Evolutionary conservation across 768 basidiomycete species (phyloP).

Genomic region (Boletus rubropictus): DNA sequence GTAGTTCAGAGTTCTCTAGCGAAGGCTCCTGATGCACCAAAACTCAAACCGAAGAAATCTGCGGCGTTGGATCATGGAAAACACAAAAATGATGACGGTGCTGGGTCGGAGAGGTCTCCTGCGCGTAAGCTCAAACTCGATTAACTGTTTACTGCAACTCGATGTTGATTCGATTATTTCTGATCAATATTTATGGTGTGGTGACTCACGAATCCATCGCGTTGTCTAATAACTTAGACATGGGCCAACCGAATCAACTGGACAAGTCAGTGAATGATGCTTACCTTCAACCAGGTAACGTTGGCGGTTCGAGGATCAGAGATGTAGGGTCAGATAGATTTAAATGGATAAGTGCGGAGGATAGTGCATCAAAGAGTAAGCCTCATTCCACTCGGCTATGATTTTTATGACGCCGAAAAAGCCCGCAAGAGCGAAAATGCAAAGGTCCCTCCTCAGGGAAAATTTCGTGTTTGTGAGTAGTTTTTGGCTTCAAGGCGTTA

Average conservation of each 20-base stretch:
- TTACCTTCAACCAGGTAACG: slow-evolving; percentile 11
- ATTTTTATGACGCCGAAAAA: slow-evolving; percentile 9
- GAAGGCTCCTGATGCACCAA: slow-evolving; percentile 4
- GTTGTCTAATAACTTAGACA: slow-evolving; percentile 4
- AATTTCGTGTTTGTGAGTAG: slow-evolving; percentile 14
- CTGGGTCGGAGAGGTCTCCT: slow-evolving; percentile 1
- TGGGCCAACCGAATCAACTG: not conserved
- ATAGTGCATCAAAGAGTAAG: slow-evolving; percentile 10
- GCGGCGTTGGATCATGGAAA: not conserved
- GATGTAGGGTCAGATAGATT: not conserved
- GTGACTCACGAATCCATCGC: not conserved
- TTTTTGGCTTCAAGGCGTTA: slow-evolving; percentile 2
- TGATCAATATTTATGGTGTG: not conserved
- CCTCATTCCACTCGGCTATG: not conserved
- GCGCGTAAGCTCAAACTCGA: slow-evolving; percentile 8
- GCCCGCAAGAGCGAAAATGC: not conserved
- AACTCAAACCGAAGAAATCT: slow-evolving; percentile 8
- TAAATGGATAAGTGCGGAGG: not conserved
- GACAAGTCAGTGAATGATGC: not conserved
- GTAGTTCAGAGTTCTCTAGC: slow-evolving; percentile 1
- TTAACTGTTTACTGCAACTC: not conserved
- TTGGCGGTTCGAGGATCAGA: not conserved
- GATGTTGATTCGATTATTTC: not conserved
- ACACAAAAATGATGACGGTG: slow-evolving; percentile 3
- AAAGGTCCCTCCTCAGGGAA: not conserved